phyloP scores from a whole-genome alignment of 2,329 filamentous ascomycete genomes.

The Colletotrichum sp. region DNA sequence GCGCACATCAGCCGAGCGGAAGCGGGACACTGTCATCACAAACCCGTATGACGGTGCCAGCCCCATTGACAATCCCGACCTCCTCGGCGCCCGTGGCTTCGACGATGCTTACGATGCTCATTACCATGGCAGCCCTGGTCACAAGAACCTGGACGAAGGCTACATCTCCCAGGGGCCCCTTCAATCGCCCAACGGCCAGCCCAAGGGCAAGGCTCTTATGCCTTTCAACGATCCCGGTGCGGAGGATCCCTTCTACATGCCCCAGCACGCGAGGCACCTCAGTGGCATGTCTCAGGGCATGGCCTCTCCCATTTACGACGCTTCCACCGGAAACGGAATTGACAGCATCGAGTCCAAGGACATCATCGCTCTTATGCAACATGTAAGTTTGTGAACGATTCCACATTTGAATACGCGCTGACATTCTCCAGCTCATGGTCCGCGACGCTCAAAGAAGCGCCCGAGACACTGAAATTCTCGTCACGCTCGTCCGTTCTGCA shows the following conservation, averaged over 20 bases:
- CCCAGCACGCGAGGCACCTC: slow-evolving; percentile 69
- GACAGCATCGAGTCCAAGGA: slow-evolving; percentile 96
- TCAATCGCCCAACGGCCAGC: slow-evolving; percentile 56
- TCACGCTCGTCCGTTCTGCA: slow-evolving; percentile 90
- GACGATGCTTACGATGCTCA: slow-evolving; percentile 45
- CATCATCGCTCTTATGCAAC: slow-evolving; percentile 97
- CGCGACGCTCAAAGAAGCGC: slow-evolving; percentile 96
- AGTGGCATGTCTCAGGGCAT: slow-evolving; percentile 94
- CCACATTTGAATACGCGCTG: slow-evolving; percentile 21
- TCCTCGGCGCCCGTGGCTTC: slow-evolving; percentile 46
- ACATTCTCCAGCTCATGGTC: slow-evolving; percentile 74
- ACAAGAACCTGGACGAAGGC: slow-evolving; percentile 78
- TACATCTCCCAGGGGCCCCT: slow-evolving; percentile 81
- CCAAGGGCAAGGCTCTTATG: slow-evolving; percentile 60
- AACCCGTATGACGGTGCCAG: slow-evolving; percentile 72
- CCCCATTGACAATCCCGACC: slow-evolving; percentile 62
- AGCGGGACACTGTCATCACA: slow-evolving; percentile 69
- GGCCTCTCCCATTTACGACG: slow-evolving; percentile 87
- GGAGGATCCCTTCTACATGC: slow-evolving; percentile 71
- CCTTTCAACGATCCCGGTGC: slow-evolving; percentile 44
- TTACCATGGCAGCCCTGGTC: slow-evolving; percentile 62
- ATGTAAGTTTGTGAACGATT: slow-evolving; percentile 58
- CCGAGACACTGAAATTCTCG: slow-evolving; percentile 93
- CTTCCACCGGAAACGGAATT: slow-evolving; percentile 83
- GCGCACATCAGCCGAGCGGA: slow-evolving; percentile 65